Evolutionary conservation across 2,329 filamentous ascomycete genomes (phyloP).

Genomic region (Fusarium newnesense): DNA sequence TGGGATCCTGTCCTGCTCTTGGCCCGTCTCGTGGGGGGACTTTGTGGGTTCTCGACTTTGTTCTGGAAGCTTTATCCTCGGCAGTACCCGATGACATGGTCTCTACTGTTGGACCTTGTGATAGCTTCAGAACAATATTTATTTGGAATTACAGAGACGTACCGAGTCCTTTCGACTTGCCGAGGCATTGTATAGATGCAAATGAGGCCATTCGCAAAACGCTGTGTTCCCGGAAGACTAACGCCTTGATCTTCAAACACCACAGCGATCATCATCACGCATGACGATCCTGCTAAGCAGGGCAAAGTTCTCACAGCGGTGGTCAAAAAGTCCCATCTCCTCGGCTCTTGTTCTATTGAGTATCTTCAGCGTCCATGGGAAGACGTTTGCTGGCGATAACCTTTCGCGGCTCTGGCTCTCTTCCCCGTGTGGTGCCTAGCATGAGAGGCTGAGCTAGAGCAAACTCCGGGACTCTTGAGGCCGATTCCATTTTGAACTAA

Average conservation of each 20-base stretch:
- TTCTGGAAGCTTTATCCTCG: slow-evolving; percentile 4
- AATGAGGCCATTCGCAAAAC: neutral
- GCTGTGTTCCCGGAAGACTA: slow-evolving; percentile 4
- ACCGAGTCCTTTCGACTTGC: neutral
- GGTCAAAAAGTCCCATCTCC: neutral
- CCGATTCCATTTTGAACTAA: neutral
- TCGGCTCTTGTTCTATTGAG: neutral
- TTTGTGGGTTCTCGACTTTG: slow-evolving; percentile 8
- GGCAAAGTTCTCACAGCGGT: neutral
- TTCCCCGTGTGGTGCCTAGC: slow-evolving; percentile 8
- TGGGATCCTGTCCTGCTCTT: neutral
- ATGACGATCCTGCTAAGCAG: neutral
- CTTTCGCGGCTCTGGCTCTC: slow-evolving; percentile 5
- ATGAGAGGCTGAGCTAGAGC: slow-evolving; percentile 2
- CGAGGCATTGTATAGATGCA: neutral
- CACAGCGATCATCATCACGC: neutral
- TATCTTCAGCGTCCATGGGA: neutral
- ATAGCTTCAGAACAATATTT: slow-evolving; percentile 13
- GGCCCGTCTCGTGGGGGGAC: neutral
- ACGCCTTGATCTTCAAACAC: slow-evolving; percentile 4
- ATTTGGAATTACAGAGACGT: slow-evolving; percentile 13
- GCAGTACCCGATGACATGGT: neutral
- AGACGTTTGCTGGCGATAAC: slow-evolving; percentile 13
- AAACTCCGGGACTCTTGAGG: neutral
- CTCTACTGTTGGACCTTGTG: neutral